Percentiles rank a stretch among this genome's conserved stretches.
Evolutionary conservation across 208 protist species (phyloP).

Genomic region (Leishmania amazonensis): DNA sequence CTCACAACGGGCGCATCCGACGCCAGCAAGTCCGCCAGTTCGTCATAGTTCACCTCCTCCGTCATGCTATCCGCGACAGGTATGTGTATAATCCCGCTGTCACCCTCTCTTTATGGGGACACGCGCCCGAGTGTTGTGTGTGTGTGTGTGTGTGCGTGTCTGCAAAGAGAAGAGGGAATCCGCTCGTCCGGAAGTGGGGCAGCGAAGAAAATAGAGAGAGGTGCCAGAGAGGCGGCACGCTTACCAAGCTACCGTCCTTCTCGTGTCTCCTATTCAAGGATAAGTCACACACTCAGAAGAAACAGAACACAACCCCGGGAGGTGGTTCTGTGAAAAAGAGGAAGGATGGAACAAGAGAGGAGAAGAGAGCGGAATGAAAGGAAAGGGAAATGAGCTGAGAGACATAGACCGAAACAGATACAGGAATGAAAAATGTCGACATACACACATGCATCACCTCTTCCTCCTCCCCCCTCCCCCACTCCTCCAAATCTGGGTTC

Average conservation of each 20-base stretch:
- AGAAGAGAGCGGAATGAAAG: background rate
- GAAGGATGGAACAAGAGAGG: background rate
- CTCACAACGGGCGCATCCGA: constrained; percentile 6
- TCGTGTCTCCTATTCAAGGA: constrained; percentile 1
- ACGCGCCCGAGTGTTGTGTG: background rate
- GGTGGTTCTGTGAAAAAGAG: background rate
- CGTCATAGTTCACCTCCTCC: constrained; percentile 71
- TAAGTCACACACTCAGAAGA: background rate
- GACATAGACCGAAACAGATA: background rate
- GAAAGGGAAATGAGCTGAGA: background rate
- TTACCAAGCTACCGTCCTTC: constrained; percentile 5
- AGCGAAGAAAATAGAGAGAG: background rate
- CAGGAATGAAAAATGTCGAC: background rate
- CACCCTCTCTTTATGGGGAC: background rate
- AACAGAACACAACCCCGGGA: background rate
- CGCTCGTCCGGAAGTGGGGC: background rate
- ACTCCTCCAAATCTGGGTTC: background rate
- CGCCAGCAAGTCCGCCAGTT: constrained; percentile 68
- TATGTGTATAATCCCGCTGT: background rate
- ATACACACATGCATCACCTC: background rate
- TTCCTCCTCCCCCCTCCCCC: too few species aligned
- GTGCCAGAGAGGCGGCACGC: background rate
- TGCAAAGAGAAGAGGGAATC: background rate
- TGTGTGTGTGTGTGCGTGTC: background rate
- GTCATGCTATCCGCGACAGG: constrained; percentile 35